Evolutionary conservation across 2,329 filamentous ascomycete genomes (phyloP).

Genomic region (Cladophialophora yegresii): DNA sequence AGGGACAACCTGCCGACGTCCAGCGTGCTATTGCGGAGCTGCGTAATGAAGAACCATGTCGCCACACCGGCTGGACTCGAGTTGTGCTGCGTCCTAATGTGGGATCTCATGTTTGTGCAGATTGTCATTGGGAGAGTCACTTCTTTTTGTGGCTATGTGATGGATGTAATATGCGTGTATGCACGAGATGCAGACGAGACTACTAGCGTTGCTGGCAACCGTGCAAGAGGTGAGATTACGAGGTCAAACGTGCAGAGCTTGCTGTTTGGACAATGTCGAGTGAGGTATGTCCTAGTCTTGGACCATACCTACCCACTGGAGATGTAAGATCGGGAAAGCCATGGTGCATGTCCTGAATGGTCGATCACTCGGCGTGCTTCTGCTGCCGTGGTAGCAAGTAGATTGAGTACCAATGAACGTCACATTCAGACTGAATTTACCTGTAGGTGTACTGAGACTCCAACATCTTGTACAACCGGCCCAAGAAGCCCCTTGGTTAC

Average conservation of each 20-base stretch:
- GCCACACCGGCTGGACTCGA: conserved; percentile 19
- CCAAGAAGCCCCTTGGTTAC: background rate
- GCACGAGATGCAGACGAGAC: conserved; percentile 8
- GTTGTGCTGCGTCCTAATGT: background rate
- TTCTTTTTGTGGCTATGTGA: conserved; percentile 21
- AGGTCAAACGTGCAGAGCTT: background rate
- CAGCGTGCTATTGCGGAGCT: conserved; percentile 2
- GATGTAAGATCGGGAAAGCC: background rate
- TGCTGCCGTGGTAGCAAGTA: background rate
- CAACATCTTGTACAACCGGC: background rate
- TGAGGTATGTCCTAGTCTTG: background rate
- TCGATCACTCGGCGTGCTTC: background rate
- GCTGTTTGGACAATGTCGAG: background rate
- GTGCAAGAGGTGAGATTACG: background rate
- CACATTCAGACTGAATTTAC: background rate
- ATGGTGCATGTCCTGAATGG: background rate
- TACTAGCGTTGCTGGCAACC: background rate
- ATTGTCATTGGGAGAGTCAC: conserved; percentile 21
- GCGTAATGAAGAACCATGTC: conserved; percentile 7
- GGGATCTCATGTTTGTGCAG: conserved; percentile 19
- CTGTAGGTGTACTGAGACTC: background rate
- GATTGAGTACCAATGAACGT: background rate
- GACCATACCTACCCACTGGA: background rate
- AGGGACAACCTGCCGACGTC: background rate
- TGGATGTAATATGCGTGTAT: conserved; percentile 10